phyloP scores from a whole-genome alignment of 306 rosid genomes.

The Hylodesmum podocarpum region DNA sequence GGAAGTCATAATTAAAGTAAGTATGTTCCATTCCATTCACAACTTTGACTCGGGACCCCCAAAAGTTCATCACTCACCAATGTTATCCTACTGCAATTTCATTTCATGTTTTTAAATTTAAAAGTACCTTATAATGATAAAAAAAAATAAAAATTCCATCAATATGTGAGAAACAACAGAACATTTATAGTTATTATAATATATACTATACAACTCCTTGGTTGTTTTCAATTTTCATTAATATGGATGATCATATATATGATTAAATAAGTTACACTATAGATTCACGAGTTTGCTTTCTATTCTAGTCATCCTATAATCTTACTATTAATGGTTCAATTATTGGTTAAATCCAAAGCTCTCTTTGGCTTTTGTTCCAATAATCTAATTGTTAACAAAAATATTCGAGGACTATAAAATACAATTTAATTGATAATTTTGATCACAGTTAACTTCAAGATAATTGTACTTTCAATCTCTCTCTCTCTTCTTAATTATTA shows the following conservation, averaged over 20 bases:
- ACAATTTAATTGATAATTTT: neutral
- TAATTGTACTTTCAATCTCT: too few species aligned
- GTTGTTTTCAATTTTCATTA: conserved; percentile 12
- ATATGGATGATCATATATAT: neutral
- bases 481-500: too few species aligned
- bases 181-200: too few species aligned
- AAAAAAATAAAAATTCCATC: too few species aligned
- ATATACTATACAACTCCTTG: neutral
- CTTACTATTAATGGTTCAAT: conserved; percentile 10
- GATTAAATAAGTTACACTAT: conserved; percentile 1
- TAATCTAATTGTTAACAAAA: neutral
- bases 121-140: too few species aligned
- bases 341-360: conserved; percentile 21
- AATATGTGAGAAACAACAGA: neutral
- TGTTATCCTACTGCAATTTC: neutral
- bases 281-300: conserved; percentile 17
- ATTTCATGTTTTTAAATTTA: too few species aligned
- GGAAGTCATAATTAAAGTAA: too few species aligned
- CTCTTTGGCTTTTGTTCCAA: neutral
- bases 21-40: conserved; percentile 7
- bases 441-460: too few species aligned
- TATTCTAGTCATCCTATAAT: neutral
- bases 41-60: neutral
- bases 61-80: neutral
- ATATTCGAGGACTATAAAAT: neutral